Base-by-base conservation (phyloP, 192 early-diverging fungal species). In the Geranomyces michiganensis region DNA sequence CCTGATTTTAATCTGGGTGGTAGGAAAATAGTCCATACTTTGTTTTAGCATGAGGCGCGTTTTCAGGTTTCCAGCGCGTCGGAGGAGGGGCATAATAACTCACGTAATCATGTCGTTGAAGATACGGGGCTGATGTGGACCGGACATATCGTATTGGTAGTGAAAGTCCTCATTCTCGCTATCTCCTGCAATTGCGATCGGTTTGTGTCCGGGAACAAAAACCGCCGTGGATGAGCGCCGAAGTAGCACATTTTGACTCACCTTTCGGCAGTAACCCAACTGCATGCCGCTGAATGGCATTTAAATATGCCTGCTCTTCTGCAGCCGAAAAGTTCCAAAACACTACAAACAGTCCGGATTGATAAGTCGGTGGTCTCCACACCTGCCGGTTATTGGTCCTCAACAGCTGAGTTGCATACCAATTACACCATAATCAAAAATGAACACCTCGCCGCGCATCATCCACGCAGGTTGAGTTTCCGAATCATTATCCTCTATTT, bases 101-200 rank as follows among this genome's bases (percentile, higher is more conserved):
- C 31, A 65, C 64, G 92, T 93, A 41, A 93, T 93, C 90, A 93
- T 92, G 63, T 93, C 92, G 66, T 93, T 92, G 80, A 89, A 93
- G 33, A 93, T 92, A 12, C 92, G 74, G 9, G 92, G 90, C 56
- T 89, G 85, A 24, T 62, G 72, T 0, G 74, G 70, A 55, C 74
- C 31, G 63, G 73, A 14, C 72, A 89, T 36, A 64, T 90, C 90
- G 71, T 93, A 93, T 74, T 93, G 90, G 64, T 90, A 93, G 63
- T 93, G 90, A 65, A 93, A 90, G 65, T 91, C 90, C 48, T 74
- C 72, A 21, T 45, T 56, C 53, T 72, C 59, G 69, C 33, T 31
- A 29, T 71, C 56, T 27, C 31, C 68, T 60, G 53, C 17, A 7
- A 55, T 3, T 4, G 26, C 26, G 51, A 27, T n/a, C n/a, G n/a